Conservation (phyloP, 1,284 basidiomycete genomes). For the Phylloboletellus chloephorus region DNA sequence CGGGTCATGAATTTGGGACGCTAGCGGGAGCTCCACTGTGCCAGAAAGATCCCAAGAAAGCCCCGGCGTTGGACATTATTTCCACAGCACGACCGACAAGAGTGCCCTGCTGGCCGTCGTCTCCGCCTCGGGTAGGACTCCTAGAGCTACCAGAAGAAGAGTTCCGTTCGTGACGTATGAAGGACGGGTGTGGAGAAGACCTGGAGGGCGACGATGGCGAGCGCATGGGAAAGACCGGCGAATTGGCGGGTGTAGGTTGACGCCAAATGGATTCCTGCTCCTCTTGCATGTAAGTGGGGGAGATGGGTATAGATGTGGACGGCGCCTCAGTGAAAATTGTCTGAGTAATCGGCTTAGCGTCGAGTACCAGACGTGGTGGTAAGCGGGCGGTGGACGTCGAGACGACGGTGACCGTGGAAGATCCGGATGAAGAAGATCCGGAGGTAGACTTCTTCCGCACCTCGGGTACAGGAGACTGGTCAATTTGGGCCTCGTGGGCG, state of each 20-base stretch:
- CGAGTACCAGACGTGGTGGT: slow-evolving; percentile 27
- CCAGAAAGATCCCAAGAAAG: slow-evolving; percentile 52
- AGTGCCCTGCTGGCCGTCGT: slow-evolving; percentile 35
- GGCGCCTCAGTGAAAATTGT: slow-evolving; percentile 23
- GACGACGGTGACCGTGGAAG: slow-evolving; percentile 18
- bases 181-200: slow-evolving; percentile 4
- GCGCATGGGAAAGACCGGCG: slow-evolving; percentile 26
- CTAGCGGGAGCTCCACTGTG: slow-evolving; percentile 19
- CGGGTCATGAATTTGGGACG: slow-evolving; percentile 20
- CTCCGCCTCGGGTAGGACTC: slow-evolving; percentile 25
- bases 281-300: slow-evolving; percentile 23
- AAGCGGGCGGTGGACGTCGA: slow-evolving; percentile 12
- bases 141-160: slow-evolving; percentile 21
- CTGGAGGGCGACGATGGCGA: slow-evolving; percentile 8
- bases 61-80: slow-evolving; percentile 60
- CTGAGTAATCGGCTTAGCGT: slow-evolving; percentile 28
- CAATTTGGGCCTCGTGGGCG: slow-evolving; percentile 9
- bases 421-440: slow-evolving; percentile 26
- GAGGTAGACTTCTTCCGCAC: slow-evolving; percentile 13
- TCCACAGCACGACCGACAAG: slow-evolving; percentile 68
- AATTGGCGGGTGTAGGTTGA: slow-evolving; percentile 32
- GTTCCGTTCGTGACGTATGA: slow-evolving; percentile 26
- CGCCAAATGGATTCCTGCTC: slow-evolving; percentile 27
- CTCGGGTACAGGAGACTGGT: slow-evolving; percentile 9
- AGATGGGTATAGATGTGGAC: slow-evolving; percentile 19